Conservation (phyloP, 2,329 filamentous ascomycete species). For the Lachnum nothofagi region DNA sequence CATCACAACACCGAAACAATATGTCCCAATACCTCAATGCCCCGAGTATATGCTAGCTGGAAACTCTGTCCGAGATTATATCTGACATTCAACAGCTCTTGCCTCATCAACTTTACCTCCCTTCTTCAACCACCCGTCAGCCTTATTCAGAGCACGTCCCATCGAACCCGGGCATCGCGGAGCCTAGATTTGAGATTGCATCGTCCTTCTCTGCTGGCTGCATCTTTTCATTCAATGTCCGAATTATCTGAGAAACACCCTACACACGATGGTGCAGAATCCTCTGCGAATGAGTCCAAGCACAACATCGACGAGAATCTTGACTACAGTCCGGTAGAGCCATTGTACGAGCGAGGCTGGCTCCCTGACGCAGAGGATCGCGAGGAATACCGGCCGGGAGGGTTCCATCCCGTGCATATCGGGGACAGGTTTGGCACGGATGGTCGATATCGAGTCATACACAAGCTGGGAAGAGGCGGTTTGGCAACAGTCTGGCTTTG, state of each 20-base stretch:
- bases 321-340: neutral
- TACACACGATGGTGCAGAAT: no score
- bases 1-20: no score
- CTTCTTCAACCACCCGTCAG: neutral
- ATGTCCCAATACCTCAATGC: no score
- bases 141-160: neutral
- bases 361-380: constrained; percentile 7
- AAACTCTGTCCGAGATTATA: no score
- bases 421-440: constrained; percentile 15
- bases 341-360: constrained; percentile 4
- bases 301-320: neutral
- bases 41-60: no score
- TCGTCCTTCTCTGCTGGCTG: constrained; percentile 1
- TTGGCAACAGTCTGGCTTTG: constrained; percentile 27
- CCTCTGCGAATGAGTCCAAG: neutral
- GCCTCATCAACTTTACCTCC: neutral
- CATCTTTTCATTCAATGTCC: constrained; percentile 1
- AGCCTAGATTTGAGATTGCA: constrained; percentile 1
- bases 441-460: constrained; percentile 20
- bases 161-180: constrained; percentile 2
- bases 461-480: constrained; percentile 25
- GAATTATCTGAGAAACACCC: constrained; percentile 1
- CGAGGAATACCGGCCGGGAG: constrained; percentile 15
- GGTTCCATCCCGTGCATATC: constrained; percentile 25
- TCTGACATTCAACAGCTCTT: neutral